Evolutionary conservation across 2,329 filamentous ascomycete genomes (phyloP).

Genomic region (Cercospora canescens): DNA sequence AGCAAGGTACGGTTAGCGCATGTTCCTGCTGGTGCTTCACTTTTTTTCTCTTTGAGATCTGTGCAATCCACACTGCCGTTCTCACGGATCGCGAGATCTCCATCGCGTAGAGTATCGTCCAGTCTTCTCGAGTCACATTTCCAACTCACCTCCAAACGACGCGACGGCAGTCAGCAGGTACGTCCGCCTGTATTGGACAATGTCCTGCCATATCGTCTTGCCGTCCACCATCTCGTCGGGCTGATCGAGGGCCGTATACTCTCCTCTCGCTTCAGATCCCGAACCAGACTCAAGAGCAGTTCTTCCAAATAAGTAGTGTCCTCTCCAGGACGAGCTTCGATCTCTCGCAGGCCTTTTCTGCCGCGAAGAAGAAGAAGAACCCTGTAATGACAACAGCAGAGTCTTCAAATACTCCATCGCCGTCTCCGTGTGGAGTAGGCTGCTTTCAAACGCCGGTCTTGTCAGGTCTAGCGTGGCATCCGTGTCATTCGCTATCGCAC

Average conservation of each 20-base stretch:
- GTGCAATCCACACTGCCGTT: background rate
- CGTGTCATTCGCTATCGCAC: background rate
- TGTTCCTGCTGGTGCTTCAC: background rate
- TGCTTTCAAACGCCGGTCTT: background rate
- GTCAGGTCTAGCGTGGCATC: background rate
- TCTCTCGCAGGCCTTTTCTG: slow-evolving; percentile 1
- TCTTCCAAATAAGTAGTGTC: background rate
- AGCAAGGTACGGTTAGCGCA: background rate
- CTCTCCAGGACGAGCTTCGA: background rate
- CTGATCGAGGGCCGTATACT: slow-evolving; percentile 5
- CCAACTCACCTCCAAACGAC: slow-evolving; percentile 39
- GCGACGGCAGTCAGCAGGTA: slow-evolving; percentile 46
- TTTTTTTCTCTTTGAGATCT: background rate
- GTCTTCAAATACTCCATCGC: slow-evolving; percentile 7
- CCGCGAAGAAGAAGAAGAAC: background rate
- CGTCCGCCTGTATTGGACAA: slow-evolving; percentile 42
- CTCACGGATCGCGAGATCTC: background rate
- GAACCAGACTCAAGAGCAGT: background rate
- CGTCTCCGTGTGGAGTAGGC: background rate
- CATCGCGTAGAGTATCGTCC: background rate
- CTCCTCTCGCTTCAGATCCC: slow-evolving; percentile 1
- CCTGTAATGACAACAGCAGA: slow-evolving; percentile 4
- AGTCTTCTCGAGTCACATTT: background rate
- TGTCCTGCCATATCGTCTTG: slow-evolving; percentile 39
- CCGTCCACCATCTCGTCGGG: slow-evolving; percentile 6